Conservation (phyloP, 2,329 filamentous ascomycete genomes). For the Ambrosiella beaveri region DNA sequence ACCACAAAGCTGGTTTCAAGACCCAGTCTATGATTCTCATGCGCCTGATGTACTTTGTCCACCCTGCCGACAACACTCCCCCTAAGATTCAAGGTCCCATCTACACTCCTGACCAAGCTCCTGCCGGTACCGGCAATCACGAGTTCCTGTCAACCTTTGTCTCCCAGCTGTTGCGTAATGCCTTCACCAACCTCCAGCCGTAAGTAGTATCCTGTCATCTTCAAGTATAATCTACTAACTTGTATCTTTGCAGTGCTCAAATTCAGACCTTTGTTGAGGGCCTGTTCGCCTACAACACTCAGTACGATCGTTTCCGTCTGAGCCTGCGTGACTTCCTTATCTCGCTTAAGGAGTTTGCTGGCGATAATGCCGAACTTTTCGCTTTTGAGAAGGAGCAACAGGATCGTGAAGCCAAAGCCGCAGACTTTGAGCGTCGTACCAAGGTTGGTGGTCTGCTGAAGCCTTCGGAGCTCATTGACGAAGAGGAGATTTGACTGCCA, state of each 20-base stretch:
- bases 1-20: constrained; percentile 99
- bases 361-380: constrained; percentile 87
- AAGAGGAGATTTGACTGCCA: constrained; percentile 65
- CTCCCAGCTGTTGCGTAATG: constrained; percentile 64
- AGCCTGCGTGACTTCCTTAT: constrained; percentile 94
- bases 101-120: constrained; percentile 69
- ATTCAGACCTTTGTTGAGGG: constrained; percentile 81
- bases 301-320: constrained; percentile 87
- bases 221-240: constrained; percentile 20
- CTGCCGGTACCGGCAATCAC: constrained; percentile 67
- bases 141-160: constrained; percentile 86
- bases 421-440: constrained; percentile 78
- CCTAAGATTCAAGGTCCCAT: constrained; percentile 88
- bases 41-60: constrained; percentile 92
- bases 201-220: constrained; percentile 30
- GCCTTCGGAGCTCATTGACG: constrained; percentile 88
- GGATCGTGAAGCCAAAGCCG: constrained; percentile 65
- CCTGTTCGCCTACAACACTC: constrained; percentile 72
- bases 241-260: constrained; percentile 43
- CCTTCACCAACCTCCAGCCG: constrained; percentile 85
- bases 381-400: constrained; percentile 90
- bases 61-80: constrained; percentile 45
- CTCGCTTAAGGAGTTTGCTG: constrained; percentile 88
- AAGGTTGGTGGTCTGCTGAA: constrained; percentile 94
- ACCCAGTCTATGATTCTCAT: constrained; percentile 86